Evolutionary conservation across 441 rosid genomes (phyloP).

Genomic region (Aquilaria agallochum): DNA sequence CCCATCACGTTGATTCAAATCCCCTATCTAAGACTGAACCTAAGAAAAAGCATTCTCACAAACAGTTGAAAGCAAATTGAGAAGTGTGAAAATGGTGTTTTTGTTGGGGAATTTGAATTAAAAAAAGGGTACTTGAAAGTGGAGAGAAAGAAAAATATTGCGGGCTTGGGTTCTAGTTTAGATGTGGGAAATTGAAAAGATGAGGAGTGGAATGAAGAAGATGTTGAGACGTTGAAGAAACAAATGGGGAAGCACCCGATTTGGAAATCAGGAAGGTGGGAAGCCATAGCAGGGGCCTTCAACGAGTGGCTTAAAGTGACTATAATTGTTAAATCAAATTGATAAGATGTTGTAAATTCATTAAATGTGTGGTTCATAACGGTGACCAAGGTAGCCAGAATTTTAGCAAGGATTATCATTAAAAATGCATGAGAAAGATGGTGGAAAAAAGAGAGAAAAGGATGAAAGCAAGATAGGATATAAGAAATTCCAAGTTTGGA

Average conservation of each 20-base stretch:
- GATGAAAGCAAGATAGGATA: no score
- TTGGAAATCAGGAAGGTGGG: conserved; percentile 88
- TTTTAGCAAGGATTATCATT: no score
- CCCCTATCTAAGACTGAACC: conserved; percentile 38
- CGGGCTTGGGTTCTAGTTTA: conserved; percentile 18
- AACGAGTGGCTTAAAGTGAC: conserved; percentile 48
- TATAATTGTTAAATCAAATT: no score
- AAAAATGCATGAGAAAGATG: no score
- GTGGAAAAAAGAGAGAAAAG: no score
- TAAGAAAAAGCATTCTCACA: conserved; percentile 37
- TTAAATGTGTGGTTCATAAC: no score
- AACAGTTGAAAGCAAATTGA: conserved; percentile 41
- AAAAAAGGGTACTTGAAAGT: conserved; percentile 24
- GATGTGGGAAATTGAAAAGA: conserved; percentile 29
- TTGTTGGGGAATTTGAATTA: conserved; percentile 15
- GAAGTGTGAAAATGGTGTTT: conserved; percentile 11
- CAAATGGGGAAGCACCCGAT: conserved; percentile 75
- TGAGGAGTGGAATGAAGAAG: conserved; percentile 73
- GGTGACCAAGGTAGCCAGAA: no score
- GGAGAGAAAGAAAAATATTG: conserved; percentile 24
- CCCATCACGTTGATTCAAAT: conserved; percentile 29
- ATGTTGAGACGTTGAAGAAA: conserved; percentile 68
- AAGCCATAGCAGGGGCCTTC: conserved; percentile 65
- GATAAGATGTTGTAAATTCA: no score
- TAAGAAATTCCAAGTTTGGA: no score